Evolutionary conservation across 768 basidiomycete species (phyloP).

Genomic region (Auriscalpium vulgare): DNA sequence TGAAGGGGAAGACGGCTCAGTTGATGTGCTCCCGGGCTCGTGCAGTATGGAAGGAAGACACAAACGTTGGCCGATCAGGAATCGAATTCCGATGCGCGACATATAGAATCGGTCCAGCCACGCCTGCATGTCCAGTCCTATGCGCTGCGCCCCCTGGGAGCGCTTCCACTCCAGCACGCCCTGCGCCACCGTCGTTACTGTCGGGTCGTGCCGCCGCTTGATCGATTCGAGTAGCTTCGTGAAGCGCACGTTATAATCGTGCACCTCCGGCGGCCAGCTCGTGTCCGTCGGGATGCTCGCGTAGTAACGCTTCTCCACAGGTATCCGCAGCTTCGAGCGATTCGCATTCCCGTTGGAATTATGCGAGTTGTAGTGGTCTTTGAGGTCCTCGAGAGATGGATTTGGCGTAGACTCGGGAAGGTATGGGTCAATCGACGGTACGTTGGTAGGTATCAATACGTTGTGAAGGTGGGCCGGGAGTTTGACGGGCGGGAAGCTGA

Average conservation of each 20-base stretch:
- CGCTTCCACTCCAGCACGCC: constrained; percentile 96
- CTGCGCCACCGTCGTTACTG: constrained; percentile 94
- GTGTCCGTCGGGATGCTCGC: constrained; percentile 56
- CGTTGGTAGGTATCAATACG: constrained; percentile 33
- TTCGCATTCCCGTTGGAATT: constrained; percentile 32
- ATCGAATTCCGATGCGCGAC: constrained; percentile 91
- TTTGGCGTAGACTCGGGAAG: constrained; percentile 78
- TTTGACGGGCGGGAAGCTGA: constrained; percentile 73
- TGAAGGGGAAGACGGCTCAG: constrained; percentile 20
- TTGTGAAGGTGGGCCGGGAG: constrained; percentile 62
- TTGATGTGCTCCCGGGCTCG: constrained; percentile 53
- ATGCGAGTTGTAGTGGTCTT: constrained; percentile 20
- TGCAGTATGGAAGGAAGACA: constrained; percentile 70
- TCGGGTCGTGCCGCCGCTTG: constrained; percentile 94
- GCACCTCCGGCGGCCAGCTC: constrained; percentile 86
- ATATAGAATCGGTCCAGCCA: constrained; percentile 98
- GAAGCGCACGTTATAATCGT: constrained; percentile 88
- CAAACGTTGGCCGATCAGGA: constrained; percentile 90
- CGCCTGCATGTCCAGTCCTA: constrained; percentile 83
- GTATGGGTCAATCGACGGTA: constrained; percentile 35
- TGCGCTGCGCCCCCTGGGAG: constrained; percentile 54
- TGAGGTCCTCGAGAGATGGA: constrained; percentile 52
- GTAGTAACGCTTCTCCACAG: constrained; percentile 85
- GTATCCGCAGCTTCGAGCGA: constrained; percentile 63
- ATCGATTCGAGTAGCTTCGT: constrained; percentile 82